A percentile compares a stretch with the other conserved stretches of the same genome.
Conservation (phyloP, 495 filamentous ascomycete genomes). For the Filosporella fistucella region DNA sequence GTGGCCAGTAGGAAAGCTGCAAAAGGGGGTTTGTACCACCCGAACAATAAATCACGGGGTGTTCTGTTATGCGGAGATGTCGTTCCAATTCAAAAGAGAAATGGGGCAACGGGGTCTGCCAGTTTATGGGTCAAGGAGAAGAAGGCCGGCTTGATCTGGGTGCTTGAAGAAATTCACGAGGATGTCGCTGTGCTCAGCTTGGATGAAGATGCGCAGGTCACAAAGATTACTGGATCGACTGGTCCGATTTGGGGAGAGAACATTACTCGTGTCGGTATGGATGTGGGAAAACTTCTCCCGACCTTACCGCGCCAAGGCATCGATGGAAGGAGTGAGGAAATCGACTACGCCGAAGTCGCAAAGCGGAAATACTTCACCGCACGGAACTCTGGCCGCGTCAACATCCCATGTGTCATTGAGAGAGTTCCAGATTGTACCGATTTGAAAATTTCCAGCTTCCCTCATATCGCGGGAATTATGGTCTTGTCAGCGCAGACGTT, state of each 20-base stretch:
- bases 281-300: constrained; percentile 73
- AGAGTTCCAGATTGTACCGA: constrained; percentile 57
- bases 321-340: constrained; percentile 54
- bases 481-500: constrained; percentile 74
- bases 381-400: constrained; percentile 63
- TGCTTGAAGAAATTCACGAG: constrained; percentile 95
- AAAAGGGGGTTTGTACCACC: constrained; percentile 44
- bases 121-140: constrained; percentile 99
- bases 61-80: constrained; percentile 95
- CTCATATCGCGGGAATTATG: constrained; percentile 95
- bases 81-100: constrained; percentile 92
- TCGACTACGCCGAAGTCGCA: constrained; percentile 66
- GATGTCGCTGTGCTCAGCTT: constrained; percentile 73
- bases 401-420: constrained; percentile 75
- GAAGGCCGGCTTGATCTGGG: constrained; percentile 89
- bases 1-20: constrained; percentile 39
- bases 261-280: constrained; percentile 57
- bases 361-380: constrained; percentile 77
- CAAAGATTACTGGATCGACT: constrained; percentile 60
- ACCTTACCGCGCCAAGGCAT: constrained; percentile 71
- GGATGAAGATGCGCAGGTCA: constrained; percentile 68
- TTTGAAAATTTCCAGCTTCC: constrained; percentile 84
- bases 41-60: constrained; percentile 73
- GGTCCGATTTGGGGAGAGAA: constrained; percentile 79
- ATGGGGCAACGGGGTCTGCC: constrained; percentile 84